Percentiles rank a stretch among this genome's conserved stretches.
These are phyloP conservation scores for Solanum boliviense DNA, from an alignment of 257 asterid genomes.

Conservation along the genomic window DNA sequence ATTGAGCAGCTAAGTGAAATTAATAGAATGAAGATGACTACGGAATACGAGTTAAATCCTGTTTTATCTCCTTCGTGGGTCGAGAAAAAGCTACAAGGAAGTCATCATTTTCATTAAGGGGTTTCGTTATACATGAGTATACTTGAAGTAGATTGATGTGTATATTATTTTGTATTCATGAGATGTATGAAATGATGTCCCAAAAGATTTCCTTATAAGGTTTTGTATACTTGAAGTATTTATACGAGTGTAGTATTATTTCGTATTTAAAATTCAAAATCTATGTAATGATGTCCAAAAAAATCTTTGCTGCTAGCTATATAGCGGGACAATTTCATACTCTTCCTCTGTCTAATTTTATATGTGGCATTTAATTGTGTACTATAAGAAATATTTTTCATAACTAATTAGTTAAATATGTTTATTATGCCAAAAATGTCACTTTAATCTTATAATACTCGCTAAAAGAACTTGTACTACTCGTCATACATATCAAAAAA, in stretches of 20 bases:
- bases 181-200: neutral
- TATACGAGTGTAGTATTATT: neutral
- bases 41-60: constrained; percentile 61
- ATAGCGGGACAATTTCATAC: neutral
- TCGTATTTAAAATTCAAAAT: neutral
- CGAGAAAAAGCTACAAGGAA: constrained; percentile 62
- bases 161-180: neutral
- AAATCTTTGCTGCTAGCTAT: neutral
- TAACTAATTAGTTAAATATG: neutral
- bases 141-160: neutral
- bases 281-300: neutral
- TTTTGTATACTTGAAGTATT: neutral
- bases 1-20: neutral
- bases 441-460: neutral
- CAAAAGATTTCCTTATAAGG: too few relatives aligned
- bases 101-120: constrained; percentile 24
- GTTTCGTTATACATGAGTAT: neutral
- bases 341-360: neutral
- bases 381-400: neutral
- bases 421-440: neutral
- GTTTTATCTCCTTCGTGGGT: constrained; percentile 96
- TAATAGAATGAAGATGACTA: neutral
- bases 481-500: neutral
- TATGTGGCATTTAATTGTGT: too few relatives aligned
- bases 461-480: neutral